Percentiles rank a stretch among this genome's conserved stretches.
phyloP scores from a whole-genome alignment of 2,329 filamentous ascomycete genomes.

The Fusarium sp. region DNA sequence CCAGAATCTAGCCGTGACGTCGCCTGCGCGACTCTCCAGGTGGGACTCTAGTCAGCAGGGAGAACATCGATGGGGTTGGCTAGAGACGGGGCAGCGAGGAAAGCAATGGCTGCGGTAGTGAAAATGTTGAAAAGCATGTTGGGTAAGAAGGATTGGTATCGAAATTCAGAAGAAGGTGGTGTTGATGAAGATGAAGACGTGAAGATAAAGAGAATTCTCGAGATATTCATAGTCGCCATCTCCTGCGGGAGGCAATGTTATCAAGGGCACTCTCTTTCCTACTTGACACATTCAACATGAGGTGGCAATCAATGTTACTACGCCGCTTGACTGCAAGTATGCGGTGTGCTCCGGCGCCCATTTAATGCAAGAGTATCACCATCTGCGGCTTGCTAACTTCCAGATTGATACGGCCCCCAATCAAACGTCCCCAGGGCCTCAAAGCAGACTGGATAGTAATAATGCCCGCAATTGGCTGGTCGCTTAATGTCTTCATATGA shows the following conservation, averaged over 20 bases:
- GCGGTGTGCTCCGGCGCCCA: no score
- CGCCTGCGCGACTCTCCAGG: neutral
- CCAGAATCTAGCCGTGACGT: neutral
- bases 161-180: rapidly evolving
- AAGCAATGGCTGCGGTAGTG: neutral
- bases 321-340: neutral
- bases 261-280: rapidly evolving
- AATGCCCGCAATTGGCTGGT: neutral
- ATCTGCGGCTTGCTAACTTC: rapidly evolving
- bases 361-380: rapidly evolving
- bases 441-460: neutral
- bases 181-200: neutral
- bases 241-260: rapidly evolving
- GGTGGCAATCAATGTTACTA: neutral
- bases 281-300: no score
- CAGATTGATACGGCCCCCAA: neutral
- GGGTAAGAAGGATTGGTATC: neutral
- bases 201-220: neutral
- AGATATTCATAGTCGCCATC: neutral
- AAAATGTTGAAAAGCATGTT: neutral
- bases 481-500: rapidly evolving
- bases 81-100: neutral
- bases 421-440: neutral
- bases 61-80: neutral
- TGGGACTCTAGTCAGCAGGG: neutral